A percentile compares a stretch with the other conserved stretches of the same genome.
Conservation (phyloP, 179 eudicot genomes). For the Silene vulgaris region DNA sequence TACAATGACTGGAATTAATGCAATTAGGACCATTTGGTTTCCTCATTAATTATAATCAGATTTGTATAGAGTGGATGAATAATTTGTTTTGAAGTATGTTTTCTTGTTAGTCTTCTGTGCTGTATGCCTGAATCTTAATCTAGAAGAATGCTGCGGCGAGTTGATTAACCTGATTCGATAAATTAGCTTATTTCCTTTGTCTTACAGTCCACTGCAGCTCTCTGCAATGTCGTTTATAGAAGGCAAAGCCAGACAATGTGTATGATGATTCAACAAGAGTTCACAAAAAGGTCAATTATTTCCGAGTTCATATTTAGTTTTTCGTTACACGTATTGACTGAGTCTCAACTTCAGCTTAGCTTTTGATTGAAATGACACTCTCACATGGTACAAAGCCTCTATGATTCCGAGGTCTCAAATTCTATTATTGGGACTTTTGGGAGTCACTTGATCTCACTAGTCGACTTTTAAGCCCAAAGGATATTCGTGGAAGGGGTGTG, state of each 20-base stretch:
- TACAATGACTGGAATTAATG: too few relatives aligned
- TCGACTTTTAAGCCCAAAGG: too few relatives aligned
- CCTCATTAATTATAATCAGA: background rate
- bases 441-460: too few relatives aligned
- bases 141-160: background rate
- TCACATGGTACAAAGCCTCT: too few relatives aligned
- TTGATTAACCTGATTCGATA: background rate
- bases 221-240: constrained; percentile 8
- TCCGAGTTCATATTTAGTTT: background rate
- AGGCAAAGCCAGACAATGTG: constrained; percentile 15
- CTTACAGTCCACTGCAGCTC: constrained; percentile 21
- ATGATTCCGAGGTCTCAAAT: too few relatives aligned
- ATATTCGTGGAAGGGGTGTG: too few relatives aligned
- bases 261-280: constrained; percentile 15
- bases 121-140: background rate
- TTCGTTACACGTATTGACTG: background rate
- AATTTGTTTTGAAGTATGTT: background rate
- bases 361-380: too few relatives aligned
- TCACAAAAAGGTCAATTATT: constrained; percentile 25
- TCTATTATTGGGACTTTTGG: too few relatives aligned
- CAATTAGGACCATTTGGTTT: background rate
- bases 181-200: constrained; percentile 11
- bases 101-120: constrained; percentile 1
- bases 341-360: background rate
- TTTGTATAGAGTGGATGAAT: background rate